These are phyloP conservation scores for Xylaria palmicola DNA, from an alignment of 495 filamentous ascomycete genomes.

Conservation along the genomic window DNA sequence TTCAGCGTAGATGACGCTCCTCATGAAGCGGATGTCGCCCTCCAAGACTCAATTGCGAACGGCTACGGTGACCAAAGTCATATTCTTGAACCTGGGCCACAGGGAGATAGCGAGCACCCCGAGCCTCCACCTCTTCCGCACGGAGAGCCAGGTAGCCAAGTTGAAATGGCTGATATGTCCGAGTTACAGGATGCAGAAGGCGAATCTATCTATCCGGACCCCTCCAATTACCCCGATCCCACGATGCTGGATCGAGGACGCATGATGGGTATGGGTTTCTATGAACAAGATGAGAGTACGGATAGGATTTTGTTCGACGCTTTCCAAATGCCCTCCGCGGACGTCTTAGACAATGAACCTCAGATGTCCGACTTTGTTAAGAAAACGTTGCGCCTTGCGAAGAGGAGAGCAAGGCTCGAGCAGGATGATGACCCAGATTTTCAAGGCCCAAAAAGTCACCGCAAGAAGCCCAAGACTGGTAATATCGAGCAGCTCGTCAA, in stretches of 20 bases:
- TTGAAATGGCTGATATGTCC: constrained; percentile 12
- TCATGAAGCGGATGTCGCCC: constrained; percentile 32
- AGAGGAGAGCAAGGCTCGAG: constrained; percentile 45
- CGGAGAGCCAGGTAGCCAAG: constrained; percentile 8
- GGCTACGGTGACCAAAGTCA: constrained; percentile 36
- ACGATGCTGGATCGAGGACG: constrained; percentile 41
- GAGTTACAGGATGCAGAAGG: constrained; percentile 25
- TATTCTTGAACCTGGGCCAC: constrained; percentile 14
- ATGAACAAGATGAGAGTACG: constrained; percentile 51
- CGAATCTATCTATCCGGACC: constrained; percentile 27
- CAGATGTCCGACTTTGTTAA: constrained; percentile 47
- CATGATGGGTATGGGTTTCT: constrained; percentile 56
- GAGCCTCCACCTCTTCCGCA: neutral
- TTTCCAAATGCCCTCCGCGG: constrained; percentile 45
- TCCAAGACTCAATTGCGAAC: constrained; percentile 34
- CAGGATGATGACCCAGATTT: constrained; percentile 51
- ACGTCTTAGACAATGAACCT: constrained; percentile 41
- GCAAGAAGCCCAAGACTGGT: constrained; percentile 38
- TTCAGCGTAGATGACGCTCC: constrained; percentile 29
- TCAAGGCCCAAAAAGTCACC: constrained; percentile 32
- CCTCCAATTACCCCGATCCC: constrained; percentile 49
- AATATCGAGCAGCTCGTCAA: constrained; percentile 33
- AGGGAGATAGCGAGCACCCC: neutral
- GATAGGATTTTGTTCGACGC: constrained; percentile 52
- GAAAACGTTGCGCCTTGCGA: constrained; percentile 46